These are phyloP conservation scores for Brachypodium distachyon DNA, from an alignment of 202 grass and related monocot genomes.

Conservation along the genomic window DNA sequence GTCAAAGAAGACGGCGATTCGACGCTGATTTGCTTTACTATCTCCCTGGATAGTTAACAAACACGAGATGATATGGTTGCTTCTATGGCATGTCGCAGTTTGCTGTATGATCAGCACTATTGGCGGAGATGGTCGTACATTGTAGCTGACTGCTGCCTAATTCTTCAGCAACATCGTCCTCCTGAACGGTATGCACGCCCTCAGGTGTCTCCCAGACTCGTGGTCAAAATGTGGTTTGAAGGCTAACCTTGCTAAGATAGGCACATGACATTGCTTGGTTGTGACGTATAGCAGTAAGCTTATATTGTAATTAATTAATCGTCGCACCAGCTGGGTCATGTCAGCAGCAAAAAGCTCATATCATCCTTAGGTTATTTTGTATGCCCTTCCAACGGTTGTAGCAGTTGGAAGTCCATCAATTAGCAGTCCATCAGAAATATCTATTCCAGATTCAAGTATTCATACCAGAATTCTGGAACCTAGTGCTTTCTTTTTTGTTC, in stretches of 20 bases:
- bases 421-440: neutral
- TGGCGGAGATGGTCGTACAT: neutral
- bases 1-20: neutral
- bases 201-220: neutral
- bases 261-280: neutral
- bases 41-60: neutral
- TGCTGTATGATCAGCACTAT: neutral
- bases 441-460: neutral
- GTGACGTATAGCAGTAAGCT: constrained; percentile 11
- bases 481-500: neutral
- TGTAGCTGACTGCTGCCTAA: neutral
- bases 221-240: neutral
- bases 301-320: constrained; percentile 22
- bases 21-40: constrained; percentile 1
- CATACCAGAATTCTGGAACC: neutral
- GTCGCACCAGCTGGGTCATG: neutral
- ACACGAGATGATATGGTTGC: neutral
- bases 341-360: neutral
- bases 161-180: neutral
- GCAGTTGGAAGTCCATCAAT: neutral
- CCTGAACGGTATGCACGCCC: neutral
- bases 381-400: constrained; percentile 9
- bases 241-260: constrained; percentile 2
- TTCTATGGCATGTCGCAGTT: neutral
- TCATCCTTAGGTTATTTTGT: neutral